Base-by-base conservation (phyloP, 306 rosid species). In the Rosa rugosa region DNA sequence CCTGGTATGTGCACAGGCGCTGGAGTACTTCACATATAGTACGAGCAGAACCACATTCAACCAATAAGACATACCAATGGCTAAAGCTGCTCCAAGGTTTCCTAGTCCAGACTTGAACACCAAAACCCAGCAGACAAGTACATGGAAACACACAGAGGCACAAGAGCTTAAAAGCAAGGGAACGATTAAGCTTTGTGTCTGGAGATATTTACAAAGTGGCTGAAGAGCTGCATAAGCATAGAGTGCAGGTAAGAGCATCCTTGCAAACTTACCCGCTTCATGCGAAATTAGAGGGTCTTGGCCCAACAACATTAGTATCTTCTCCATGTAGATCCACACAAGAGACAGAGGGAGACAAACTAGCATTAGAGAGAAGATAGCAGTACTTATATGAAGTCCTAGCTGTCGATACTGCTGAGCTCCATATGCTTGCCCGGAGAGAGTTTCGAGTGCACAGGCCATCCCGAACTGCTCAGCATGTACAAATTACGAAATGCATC, bases 221-320 rank as follows among this genome's bases (percentile, higher is more conserved):
- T 86, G 90, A n/a, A 92, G 86, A 68, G 82, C 51, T 72, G 90
- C 97, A 79, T 75, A 79, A 31, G 92, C 98, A 68, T 90, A 83
- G 75, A 92, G 91, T 69, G 91, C 86, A 42, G 97, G 98, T 69
- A 92, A 25, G 71, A 94, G 97, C 86, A 91, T 90, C 6, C 80
- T 67, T 27, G 75, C 51, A 86, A 89, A 88, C 62, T 72, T 86
- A 0, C 93, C 97, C 7, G 97, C 91, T 86, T 91, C 93, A 14
- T 25, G 82, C 25, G 97, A 84, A 75, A 94, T 90, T 36, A 80
- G 66, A 87, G 97, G 91, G 83, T 94, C 97, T 80, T 92, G 98
- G 5, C 97, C 98, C 40, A 88, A 41, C 20, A 82, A 81, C 34
- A 85, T 23, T 23, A 94, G 89, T 73, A 94, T 56, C 6, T 76